phyloP scores from a whole-genome alignment of 2,329 filamentous ascomycete species.

The Stagonosporopsis chrysanthemi region DNA sequence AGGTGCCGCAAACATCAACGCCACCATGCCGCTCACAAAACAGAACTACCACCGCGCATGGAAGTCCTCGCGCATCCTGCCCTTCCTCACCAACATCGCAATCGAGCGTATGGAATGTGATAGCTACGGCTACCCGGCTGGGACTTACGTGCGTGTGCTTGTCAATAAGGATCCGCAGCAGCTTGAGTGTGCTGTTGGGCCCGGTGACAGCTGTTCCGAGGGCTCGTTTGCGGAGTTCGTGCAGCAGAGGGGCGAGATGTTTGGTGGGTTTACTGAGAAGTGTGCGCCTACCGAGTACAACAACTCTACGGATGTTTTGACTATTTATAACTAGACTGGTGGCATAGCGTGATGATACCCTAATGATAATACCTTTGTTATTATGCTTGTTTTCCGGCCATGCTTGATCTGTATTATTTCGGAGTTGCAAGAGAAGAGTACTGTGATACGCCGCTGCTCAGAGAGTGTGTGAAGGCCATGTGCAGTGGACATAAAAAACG shows the following conservation, averaged over 20 bases:
- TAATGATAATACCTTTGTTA: slow-evolving; percentile 10
- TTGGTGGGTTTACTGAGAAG: slow-evolving; percentile 53
- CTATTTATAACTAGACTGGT: slow-evolving; percentile 37
- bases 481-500: no score
- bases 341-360: slow-evolving; percentile 3
- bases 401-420: no score
- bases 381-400: no score
- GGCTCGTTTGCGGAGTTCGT: slow-evolving; percentile 55
- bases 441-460: no score
- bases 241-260: slow-evolving; percentile 51
- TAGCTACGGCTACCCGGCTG: slow-evolving; percentile 61
- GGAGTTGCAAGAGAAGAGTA: no score
- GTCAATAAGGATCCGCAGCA: slow-evolving; percentile 61
- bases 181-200: slow-evolving; percentile 59
- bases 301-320: slow-evolving; percentile 54
- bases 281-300: slow-evolving; percentile 52
- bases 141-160: slow-evolving; percentile 61
- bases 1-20: slow-evolving; percentile 63
- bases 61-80: slow-evolving; percentile 68
- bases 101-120: slow-evolving; percentile 71
- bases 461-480: no score
- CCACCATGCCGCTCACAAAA: slow-evolving; percentile 68
- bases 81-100: slow-evolving; percentile 71
- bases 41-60: slow-evolving; percentile 71
- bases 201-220: slow-evolving; percentile 59